Base-by-base conservation (phyloP, 2,329 filamentous ascomycete species). In the Aaosphaeria arxii region DNA sequence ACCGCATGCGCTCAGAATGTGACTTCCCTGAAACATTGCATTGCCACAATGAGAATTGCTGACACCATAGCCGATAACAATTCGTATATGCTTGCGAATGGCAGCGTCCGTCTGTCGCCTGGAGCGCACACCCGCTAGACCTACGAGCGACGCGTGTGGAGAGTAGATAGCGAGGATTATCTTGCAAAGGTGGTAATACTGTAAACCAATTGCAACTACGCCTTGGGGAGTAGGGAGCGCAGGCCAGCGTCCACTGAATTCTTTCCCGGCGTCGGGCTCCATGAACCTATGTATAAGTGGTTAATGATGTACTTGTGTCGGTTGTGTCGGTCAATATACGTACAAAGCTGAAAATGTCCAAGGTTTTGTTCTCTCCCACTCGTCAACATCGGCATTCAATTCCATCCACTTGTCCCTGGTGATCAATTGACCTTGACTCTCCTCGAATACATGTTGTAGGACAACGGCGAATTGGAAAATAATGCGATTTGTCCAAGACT, bases 151-250 rank as follows among this genome's bases (percentile, higher is more conserved):
- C 9, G 61, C 56, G 28, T 65, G 57, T 1, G 62, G 59, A 1
- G 59, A 65, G 42, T 65, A 65, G 13, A 64, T 59, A 1, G 56
- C 58, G 5, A 65, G 54, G 2, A 66, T 47, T 28, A 66, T 64
- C 47, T 63, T 62, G 50, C 61, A 63, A 4, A 66, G 52, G 28
- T 66, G 62, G 46, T 64, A 64, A 33, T 64, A 64, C 39, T 66
- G 61, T 4, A 65, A 32, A 1, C 62, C 61, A 28, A 66, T 58
- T 17, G 63, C 59, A 11, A 64, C 54, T 3, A 62, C 57, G 11
- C 61, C 62, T 39, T 56, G 53, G 0, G 61, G 46, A 11, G 58
- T 61, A 0, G 57, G 58, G 6, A 65, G 46, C 29, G 50, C 51
- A 2, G 63, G 62, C 61, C 62, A 65, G 3, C 43, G 33, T 4